Evolutionary conservation across 2,329 filamentous ascomycete genomes (phyloP).

Genomic region (Magnaporthiopsis poae): DNA sequence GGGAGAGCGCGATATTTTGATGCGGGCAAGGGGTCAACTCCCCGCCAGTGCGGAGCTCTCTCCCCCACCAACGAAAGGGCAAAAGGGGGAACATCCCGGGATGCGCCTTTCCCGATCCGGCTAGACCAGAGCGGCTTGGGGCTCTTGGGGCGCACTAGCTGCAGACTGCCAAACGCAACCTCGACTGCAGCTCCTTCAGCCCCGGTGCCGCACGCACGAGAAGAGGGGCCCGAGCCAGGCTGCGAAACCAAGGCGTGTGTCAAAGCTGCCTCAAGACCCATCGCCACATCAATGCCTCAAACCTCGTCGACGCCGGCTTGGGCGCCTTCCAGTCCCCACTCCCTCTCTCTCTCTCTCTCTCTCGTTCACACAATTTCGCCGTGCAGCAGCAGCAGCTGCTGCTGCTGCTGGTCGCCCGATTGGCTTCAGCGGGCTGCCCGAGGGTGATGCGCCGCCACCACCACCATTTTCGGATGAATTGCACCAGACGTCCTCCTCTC

Average conservation of each 20-base stretch:
- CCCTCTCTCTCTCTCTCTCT: neutral
- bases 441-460: neutral
- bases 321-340: constrained; percentile 18
- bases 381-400: no score
- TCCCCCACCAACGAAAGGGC: neutral
- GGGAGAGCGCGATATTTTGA: no score
- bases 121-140: constrained; percentile 1
- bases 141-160: neutral
- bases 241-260: constrained; percentile 25
- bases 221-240: constrained; percentile 8
- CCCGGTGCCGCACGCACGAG: neutral
- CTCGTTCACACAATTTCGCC: neutral
- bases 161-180: constrained; percentile 7
- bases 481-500: neutral
- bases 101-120: constrained; percentile 4
- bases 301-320: constrained; percentile 18
- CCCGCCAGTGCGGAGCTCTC: neutral
- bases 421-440: no score
- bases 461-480: neutral
- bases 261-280: constrained; percentile 26
- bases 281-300: constrained; percentile 20
- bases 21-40: neutral
- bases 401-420: neutral
- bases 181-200: constrained; percentile 3
- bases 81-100: neutral